A percentile compares a stretch with the other conserved stretches of the same genome.
phyloP scores from a whole-genome alignment of 495 filamentous ascomycete genomes.

The Podospora pseudoanserina region DNA sequence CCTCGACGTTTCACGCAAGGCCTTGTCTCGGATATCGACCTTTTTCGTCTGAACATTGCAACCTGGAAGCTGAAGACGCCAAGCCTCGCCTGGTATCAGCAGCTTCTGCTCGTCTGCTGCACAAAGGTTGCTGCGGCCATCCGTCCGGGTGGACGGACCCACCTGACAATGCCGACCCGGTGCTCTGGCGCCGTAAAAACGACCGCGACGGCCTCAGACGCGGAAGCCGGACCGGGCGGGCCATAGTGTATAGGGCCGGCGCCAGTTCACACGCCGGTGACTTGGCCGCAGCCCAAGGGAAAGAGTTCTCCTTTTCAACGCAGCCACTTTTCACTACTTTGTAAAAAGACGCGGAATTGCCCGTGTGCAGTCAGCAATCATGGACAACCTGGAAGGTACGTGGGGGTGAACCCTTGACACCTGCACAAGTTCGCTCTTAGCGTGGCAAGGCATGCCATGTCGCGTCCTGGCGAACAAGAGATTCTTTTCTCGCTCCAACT shows the following conservation, averaged over 20 bases:
- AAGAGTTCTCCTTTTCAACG: too few relatives aligned
- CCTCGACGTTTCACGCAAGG: conserved; percentile 9
- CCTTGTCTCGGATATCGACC: conserved; percentile 8
- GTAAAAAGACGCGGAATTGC: not conserved
- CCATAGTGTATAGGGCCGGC: not conserved
- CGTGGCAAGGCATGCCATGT: not conserved
- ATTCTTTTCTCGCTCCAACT: not conserved
- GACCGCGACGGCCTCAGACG: not conserved
- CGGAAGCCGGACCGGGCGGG: not conserved
- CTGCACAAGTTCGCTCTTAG: not conserved
- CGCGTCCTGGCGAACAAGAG: not conserved
- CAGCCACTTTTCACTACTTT: too few relatives aligned
- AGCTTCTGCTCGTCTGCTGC: not conserved
- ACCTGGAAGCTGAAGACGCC: not conserved
- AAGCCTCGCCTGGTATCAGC: not conserved
- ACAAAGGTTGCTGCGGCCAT: not conserved
- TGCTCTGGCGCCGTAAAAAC: not conserved
- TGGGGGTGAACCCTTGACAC: conserved; percentile 11
- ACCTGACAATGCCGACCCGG: not conserved
- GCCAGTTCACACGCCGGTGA: not conserved
- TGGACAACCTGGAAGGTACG: not conserved
- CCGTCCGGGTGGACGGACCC: not conserved
- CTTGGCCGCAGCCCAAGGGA: not conserved
- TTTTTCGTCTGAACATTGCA: conserved; percentile 4
- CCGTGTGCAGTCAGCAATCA: not conserved